Conservation (phyloP, 768 basidiomycete genomes). For the Lactarius pseudohatsudake region DNA sequence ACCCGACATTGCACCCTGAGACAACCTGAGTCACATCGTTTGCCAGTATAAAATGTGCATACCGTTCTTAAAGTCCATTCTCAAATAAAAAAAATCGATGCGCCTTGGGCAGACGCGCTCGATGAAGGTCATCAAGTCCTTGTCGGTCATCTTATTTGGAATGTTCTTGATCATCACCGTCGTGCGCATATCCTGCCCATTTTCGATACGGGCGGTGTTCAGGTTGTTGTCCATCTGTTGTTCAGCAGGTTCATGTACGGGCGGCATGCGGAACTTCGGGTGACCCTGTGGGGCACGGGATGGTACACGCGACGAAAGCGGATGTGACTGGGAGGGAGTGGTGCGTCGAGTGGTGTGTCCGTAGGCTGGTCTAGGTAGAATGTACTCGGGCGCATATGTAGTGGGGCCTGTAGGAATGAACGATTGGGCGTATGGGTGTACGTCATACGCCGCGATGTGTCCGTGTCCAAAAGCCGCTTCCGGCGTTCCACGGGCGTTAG, state of each 20-base stretch:
- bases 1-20: slow-evolving; percentile 73
- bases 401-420: slow-evolving; percentile 27
- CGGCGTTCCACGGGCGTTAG: background rate
- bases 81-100: slow-evolving; percentile 84
- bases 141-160: slow-evolving; percentile 87
- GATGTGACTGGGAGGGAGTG: slow-evolving; percentile 17
- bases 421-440: slow-evolving; percentile 13
- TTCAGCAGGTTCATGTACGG: slow-evolving; percentile 18
- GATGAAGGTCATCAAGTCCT: slow-evolving; percentile 66
- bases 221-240: slow-evolving; percentile 54
- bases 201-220: slow-evolving; percentile 70
- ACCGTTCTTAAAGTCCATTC: slow-evolving; percentile 87
- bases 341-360: slow-evolving; percentile 19
- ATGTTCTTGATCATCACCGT: slow-evolving; percentile 93
- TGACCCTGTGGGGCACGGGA: slow-evolving; percentile 30
- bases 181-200: slow-evolving; percentile 75
- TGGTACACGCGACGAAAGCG: slow-evolving; percentile 26
- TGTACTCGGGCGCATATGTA: slow-evolving; percentile 23
- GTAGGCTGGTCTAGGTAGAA: slow-evolving; percentile 20
- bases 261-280: slow-evolving; percentile 13
- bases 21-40: slow-evolving; percentile 3
- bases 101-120: slow-evolving; percentile 67
- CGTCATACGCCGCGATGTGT: slow-evolving; percentile 14
- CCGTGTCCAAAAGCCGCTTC: slow-evolving; percentile 11
- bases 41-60: slow-evolving; percentile 28